phyloP scores from a whole-genome alignment of 805 yeast species.

The Henningerozyma blattae region DNA sequence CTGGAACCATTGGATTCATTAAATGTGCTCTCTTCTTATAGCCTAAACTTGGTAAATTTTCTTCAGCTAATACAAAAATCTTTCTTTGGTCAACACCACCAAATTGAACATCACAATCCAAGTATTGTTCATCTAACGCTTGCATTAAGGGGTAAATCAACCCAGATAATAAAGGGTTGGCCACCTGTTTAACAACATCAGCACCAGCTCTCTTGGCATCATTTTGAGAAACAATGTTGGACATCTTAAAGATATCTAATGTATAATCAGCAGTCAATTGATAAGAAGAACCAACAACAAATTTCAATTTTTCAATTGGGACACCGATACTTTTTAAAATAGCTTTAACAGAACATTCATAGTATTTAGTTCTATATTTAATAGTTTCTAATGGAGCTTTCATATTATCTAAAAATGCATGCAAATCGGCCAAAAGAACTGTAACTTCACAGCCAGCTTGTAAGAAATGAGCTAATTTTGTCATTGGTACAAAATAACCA shows the following conservation, averaged over 20 bases:
- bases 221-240: slow-evolving; percentile 80
- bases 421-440: slow-evolving; percentile 86
- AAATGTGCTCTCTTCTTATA: slow-evolving; percentile 96
- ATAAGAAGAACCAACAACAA: slow-evolving; percentile 83
- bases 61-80: slow-evolving; percentile 94
- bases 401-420: slow-evolving; percentile 96
- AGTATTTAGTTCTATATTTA: slow-evolving; percentile 77
- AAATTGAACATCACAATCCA: slow-evolving; percentile 85
- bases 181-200: slow-evolving; percentile 95
- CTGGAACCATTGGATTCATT: slow-evolving; percentile 99
- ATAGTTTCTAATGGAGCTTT: slow-evolving; percentile 95
- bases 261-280: slow-evolving; percentile 71
- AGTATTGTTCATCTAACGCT: slow-evolving; percentile 88
- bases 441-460: slow-evolving; percentile 94
- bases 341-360: slow-evolving; percentile 73
- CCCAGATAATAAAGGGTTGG: slow-evolving; percentile 86
- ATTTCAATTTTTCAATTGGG: slow-evolving; percentile 77
- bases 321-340: slow-evolving; percentile 79
- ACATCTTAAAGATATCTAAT: slow-evolving; percentile 76
- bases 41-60: slow-evolving; percentile 73
- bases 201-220: slow-evolving; percentile 99
- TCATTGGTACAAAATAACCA: slow-evolving; percentile 97
- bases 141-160: slow-evolving; percentile 97
- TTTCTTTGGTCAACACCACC: slow-evolving; percentile 99
- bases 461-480: slow-evolving; percentile 86